Percentiles rank a stretch among this genome's conserved stretches.
Conservation (phyloP, 2,329 filamentous ascomycete species). For the Davidsoniella australis region DNA sequence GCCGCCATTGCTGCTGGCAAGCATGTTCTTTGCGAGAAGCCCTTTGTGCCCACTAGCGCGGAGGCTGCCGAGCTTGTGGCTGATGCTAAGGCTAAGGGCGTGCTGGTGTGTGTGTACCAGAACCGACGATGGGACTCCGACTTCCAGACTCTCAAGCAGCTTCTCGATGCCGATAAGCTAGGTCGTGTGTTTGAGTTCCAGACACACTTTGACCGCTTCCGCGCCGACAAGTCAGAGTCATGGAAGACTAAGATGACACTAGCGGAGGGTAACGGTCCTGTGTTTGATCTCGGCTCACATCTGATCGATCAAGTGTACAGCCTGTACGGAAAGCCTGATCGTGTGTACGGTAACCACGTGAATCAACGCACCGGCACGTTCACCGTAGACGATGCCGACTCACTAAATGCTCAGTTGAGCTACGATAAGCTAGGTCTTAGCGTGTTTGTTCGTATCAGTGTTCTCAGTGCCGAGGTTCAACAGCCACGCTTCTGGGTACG, state of each 20-base stretch:
- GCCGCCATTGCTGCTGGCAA: slow-evolving; percentile 52
- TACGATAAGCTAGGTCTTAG: slow-evolving; percentile 43
- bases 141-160: slow-evolving; percentile 50
- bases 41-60: slow-evolving; percentile 54
- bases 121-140: slow-evolving; percentile 66
- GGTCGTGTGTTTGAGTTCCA: slow-evolving; percentile 64
- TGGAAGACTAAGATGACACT: slow-evolving; percentile 52
- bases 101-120: slow-evolving; percentile 52
- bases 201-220: slow-evolving; percentile 65
- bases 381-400: slow-evolving; percentile 33
- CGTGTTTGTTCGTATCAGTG: slow-evolving; percentile 52
- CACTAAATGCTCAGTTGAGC: slow-evolving; percentile 45
- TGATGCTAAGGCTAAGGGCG: slow-evolving; percentile 32
- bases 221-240: slow-evolving; percentile 36
- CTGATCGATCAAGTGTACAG: slow-evolving; percentile 58
- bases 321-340: slow-evolving; percentile 51
- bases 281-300: slow-evolving; percentile 64
- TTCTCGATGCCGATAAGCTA: slow-evolving; percentile 41
- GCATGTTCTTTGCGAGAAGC: slow-evolving; percentile 69
- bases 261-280: slow-evolving; percentile 43
- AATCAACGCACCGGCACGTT: slow-evolving; percentile 39
- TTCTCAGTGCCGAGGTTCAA: slow-evolving; percentile 48
- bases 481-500: slow-evolving; percentile 65
- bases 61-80: slow-evolving; percentile 48
- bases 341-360: slow-evolving; percentile 51